A percentile compares a stretch with the other conserved stretches of the same genome.
Evolutionary conservation across 2,329 filamentous ascomycete species (phyloP).

Genomic region (Cladosporium sphaerospermum): DNA sequence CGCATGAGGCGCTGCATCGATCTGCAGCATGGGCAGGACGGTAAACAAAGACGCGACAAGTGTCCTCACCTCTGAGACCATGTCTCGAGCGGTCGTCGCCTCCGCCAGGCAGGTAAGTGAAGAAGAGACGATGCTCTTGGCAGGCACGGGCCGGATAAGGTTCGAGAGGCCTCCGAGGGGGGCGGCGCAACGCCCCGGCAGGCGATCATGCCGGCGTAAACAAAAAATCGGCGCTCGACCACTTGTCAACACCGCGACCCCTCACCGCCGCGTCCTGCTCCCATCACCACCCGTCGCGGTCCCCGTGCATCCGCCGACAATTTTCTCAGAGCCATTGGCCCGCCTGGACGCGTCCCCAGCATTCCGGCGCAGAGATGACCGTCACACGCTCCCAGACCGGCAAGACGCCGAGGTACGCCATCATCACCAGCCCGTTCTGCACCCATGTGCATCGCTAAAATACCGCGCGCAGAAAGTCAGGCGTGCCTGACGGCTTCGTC

Average conservation of each 20-base stretch:
- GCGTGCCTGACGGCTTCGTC: constrained; percentile 40
- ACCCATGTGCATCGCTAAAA: not conserved
- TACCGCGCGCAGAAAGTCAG: constrained; percentile 31
- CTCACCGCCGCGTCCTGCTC: not conserved
- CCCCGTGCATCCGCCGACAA: not conserved
- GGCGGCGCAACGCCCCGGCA: constrained; percentile 1
- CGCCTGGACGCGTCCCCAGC: not conserved
- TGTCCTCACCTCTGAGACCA: too few relatives aligned
- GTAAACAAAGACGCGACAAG: too few relatives aligned
- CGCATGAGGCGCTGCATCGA: too few relatives aligned
- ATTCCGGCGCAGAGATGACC: constrained; percentile 13
- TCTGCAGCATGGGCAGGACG: too few relatives aligned
- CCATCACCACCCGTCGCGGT: not conserved
- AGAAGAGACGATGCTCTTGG: constrained; percentile 8
- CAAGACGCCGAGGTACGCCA: constrained; percentile 41
- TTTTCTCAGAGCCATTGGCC: constrained; percentile 9
- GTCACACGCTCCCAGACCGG: constrained; percentile 43
- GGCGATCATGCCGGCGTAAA: constrained; percentile 9
- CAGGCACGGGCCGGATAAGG: constrained; percentile 7
- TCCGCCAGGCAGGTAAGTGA: not conserved
- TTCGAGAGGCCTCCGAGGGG: not conserved
- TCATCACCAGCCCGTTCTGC: too few relatives aligned
- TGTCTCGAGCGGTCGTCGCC: too few relatives aligned
- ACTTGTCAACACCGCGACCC: constrained; percentile 10
- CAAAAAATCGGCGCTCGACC: constrained; percentile 8